Base-by-base conservation (phyloP, 1,284 basidiomycete species). In the Apiotrichum laibachii region DNA sequence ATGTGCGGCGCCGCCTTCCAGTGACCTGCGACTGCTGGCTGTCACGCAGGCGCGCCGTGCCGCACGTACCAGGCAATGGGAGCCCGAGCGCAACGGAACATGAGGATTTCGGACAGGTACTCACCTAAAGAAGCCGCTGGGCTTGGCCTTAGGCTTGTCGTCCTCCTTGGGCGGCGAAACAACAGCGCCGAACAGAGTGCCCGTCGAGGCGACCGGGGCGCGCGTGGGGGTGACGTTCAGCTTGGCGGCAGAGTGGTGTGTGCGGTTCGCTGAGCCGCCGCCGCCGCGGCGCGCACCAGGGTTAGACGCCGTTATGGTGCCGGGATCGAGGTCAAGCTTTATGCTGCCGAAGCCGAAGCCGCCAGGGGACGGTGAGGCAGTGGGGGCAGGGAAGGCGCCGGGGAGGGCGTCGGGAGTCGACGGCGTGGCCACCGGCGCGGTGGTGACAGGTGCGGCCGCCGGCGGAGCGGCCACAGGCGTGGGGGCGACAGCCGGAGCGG, bases 51-150 rank as follows among this genome's bases (percentile, higher is more conserved):
- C 3, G 7, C 26, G 7, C 7, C 4, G 26, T 37, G 37, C 12
- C 15, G 37, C 37, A 37, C 37, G 37, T 37, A 10, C 34, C 37
- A 11, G 37, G 3, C 37, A 37, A 3, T 37, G 37, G 12, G 37
- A 37, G 11, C 11, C 11, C 37, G 37, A 11, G 37, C 12, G 10
- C 11, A 16, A 10, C 15, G 37, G 37, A 37, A 37, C 12, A 37
- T 13, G 37, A n/a, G 12, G 4, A 37, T 37, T 13, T 37, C 37
- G 21, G 26, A 46, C 44, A 37, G 8, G 15, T 37, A 60, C 69
- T 65, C 56, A 71, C 69, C 67, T 67, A 46, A 72, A 67, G 48
- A 70, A 72, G 16, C 68, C 70, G 34, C 48, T 34, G 5, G 63
- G 56, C 42, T 43, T 54, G 37, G 37, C 5, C 37, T 37, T 37